Base-by-base conservation (phyloP, 139 green algal genomes). In the Parachlorella kessleri region DNA sequence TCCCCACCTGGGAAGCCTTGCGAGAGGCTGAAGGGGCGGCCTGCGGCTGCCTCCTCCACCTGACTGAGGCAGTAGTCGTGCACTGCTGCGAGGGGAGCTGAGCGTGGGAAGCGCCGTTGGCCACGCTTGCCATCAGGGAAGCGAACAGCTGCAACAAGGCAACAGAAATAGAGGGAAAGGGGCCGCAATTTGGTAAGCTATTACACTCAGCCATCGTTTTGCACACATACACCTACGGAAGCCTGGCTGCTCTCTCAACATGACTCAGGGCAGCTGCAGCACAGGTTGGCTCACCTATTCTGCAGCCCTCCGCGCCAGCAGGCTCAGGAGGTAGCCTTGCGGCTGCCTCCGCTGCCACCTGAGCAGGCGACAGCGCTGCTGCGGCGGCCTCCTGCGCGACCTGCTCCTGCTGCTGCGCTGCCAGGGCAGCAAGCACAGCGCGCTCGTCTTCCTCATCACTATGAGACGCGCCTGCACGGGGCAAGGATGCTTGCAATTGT, bases 41-140 rank as follows among this genome's bases (percentile, higher is more conserved):
- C 84, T 3, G 24, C 55, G 32, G 81, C 81, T 24, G 82, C 82
- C 53, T 89, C 84, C 41, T 66, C 26, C 36, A 32, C 55, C 32
- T 74, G 35, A 10, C 68, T 55, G 3, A 87, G 55, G 73, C 72
- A 85, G 9, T 74, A 85, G 64, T 88, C 87, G 54, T 81, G 73
- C 68, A 94, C 40, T 1, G 66, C 77, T 4, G 66, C n/a, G 3
- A 94, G 42, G 1, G 80, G 63, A 24, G 88, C 73, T 1, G 35
- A 69, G 1, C 23, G 55, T 7, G 73, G 86, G 84, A 96, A 97
- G 68, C 86, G 80, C 9, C 92, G 92, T 72, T 88, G 84, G 33
- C 70, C 28, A 21, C 92, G 87, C 23, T 7, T 23, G 21, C 92
- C 92, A 70, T 94, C 85, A 3, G 92, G 92, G n/a, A 88, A 84